Evolutionary conservation across 1,284 basidiomycete genomes (phyloP).

Genomic region (Fomitopsis schrenkii): DNA sequence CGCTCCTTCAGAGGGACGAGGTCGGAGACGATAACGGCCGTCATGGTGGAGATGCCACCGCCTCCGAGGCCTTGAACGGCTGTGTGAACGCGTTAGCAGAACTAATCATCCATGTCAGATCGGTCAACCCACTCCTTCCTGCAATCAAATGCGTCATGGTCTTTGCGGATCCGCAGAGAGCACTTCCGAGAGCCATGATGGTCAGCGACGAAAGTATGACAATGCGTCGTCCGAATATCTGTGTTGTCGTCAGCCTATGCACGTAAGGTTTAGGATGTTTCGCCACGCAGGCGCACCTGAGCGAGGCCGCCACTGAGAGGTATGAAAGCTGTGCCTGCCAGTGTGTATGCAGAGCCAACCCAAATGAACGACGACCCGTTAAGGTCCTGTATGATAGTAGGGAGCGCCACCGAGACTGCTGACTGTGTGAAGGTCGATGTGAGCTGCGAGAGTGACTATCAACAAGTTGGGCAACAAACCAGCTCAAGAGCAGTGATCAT

Average conservation of each 20-base stretch:
- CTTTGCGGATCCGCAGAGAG: constrained; percentile 36
- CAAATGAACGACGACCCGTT: constrained; percentile 22
- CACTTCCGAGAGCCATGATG: constrained; percentile 15
- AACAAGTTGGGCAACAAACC: neutral
- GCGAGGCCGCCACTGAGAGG: constrained; percentile 26
- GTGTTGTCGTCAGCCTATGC: neutral
- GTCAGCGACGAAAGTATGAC: constrained; percentile 10
- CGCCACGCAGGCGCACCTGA: neutral
- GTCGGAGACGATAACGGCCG: constrained; percentile 17
- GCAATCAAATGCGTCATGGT: constrained; percentile 41
- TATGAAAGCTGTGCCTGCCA: constrained; percentile 25
- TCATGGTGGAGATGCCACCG: constrained; percentile 2
- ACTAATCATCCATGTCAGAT: neutral
- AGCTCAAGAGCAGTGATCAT: constrained; percentile 4
- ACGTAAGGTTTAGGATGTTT: neutral
- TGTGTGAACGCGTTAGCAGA: neutral
- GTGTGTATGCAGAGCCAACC: constrained; percentile 24
- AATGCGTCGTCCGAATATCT: constrained; percentile 13
- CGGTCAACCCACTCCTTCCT: constrained; percentile 24
- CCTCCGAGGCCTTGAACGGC: constrained; percentile 8
- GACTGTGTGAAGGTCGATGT: neutral
- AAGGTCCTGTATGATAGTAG: constrained; percentile 15
- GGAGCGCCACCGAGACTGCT: constrained; percentile 16
- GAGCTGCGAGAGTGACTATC: too few relatives aligned
- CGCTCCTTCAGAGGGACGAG: constrained; percentile 17